A percentile compares a stretch with the other conserved stretches of the same genome.
These are phyloP conservation scores for Fraxinus baroniana DNA, from an alignment of 305 asterid species.

Conservation along the genomic window DNA sequence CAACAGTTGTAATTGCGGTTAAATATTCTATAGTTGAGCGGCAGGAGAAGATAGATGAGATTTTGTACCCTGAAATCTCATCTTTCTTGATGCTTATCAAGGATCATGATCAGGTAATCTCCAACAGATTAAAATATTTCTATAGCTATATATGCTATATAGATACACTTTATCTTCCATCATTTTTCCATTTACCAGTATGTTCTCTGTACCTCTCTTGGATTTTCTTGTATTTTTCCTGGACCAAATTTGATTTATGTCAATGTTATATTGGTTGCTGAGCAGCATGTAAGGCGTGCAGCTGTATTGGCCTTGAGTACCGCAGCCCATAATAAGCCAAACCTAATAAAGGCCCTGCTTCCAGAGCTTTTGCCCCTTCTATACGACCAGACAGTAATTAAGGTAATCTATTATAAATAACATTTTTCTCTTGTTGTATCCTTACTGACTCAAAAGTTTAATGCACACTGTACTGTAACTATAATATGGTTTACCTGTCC, in stretches of 20 bases:
- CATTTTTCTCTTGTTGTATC: neutral
- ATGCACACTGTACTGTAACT: neutral
- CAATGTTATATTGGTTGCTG: slow-evolving; percentile 30
- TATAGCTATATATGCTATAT: neutral
- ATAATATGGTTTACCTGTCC: neutral
- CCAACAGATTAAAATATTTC: neutral
- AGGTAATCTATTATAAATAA: slow-evolving; percentile 38
- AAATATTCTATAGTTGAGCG: slow-evolving; percentile 95
- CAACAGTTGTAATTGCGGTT: slow-evolving; percentile 91
- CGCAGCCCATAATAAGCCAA: slow-evolving; percentile 99
- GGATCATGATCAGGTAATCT: slow-evolving; percentile 84
- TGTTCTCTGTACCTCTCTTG: slow-evolving; percentile 2
- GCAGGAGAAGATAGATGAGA: slow-evolving; percentile 87
- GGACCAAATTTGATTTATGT: slow-evolving; percentile 13
- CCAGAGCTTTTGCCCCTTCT: slow-evolving; percentile 91
- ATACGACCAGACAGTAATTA: slow-evolving; percentile 91
- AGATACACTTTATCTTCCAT: neutral
- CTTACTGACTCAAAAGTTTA: neutral
- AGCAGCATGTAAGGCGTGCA: slow-evolving; percentile 99
- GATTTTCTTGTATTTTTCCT: neutral
- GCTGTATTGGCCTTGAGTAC: slow-evolving; percentile 97
- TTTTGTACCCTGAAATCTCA: slow-evolving; percentile 80
- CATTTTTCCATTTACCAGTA: neutral
- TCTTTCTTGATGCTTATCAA: slow-evolving; percentile 93
- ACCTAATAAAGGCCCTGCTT: slow-evolving; percentile 77